Evolutionary conservation across 2,329 filamentous ascomycete species (phyloP), one percentile per base, ranked within the genome.

Genomic region (Cladosporium velox): DNA sequence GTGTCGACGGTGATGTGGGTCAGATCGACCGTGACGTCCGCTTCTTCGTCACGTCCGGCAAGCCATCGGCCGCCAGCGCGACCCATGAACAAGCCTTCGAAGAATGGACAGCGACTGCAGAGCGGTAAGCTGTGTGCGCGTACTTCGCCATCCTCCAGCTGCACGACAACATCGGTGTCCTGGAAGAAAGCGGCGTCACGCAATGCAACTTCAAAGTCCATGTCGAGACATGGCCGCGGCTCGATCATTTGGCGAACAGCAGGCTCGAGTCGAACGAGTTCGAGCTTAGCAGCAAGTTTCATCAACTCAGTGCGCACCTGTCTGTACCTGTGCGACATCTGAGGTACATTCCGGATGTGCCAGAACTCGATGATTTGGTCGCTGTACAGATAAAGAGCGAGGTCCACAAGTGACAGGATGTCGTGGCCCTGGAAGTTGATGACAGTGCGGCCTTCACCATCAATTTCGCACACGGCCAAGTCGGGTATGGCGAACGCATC

Each of bases 41-140:
- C 85, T 59, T 88, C 85, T 32, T 70, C 68, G 10, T 69, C 71
- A 30, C 75, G 74, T 10, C 70, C 74, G 51, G 73, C 69, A 24
- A 99, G 84, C 95, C 95, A 99, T 71, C 87, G 86, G 0, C 95
- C 95, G 49, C 86, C 85, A 8, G 95, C 92, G 52, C 92, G 89
- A n/a, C 95, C 95, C 71, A 91, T 85, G 77, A 97, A 98, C 52
- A 99, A 83, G 1, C 91, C 91, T 69, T 94, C 84, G 70, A 99
- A 99, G 83, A 97, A 99, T 0, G 92, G 93, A 72, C 93, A 97
- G 70, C 95, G 85, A 72, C 90, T 88, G 70, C 92, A 93, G 41
- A 97, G 77, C 3, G 98, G 78, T 4, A 88, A 84, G 69, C 92
- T 94, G 73, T 99, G 95, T 0, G 90, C 89, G 15, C 83, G 81